These are phyloP conservation scores for Nepenthes alata DNA, from an alignment of 179 eudicot species.

Conservation along the genomic window DNA sequence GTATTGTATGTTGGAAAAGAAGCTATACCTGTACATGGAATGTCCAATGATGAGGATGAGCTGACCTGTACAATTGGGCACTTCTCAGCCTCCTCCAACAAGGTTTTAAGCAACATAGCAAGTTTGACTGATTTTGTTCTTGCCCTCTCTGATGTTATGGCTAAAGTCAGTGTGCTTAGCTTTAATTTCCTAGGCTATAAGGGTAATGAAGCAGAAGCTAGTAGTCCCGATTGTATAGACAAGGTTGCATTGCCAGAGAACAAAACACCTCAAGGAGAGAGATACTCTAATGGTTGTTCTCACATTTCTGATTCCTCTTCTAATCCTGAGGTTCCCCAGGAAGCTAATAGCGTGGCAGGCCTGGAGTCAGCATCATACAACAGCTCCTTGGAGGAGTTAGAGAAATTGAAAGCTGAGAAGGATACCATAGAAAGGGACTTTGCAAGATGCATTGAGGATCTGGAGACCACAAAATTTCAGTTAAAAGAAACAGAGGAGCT, in stretches of 20 bases:
- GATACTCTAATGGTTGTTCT: slow-evolving; percentile 40
- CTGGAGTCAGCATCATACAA: slow-evolving; percentile 46
- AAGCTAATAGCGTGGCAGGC: slow-evolving; percentile 52
- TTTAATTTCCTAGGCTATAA: slow-evolving; percentile 53
- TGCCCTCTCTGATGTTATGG: slow-evolving; percentile 52
- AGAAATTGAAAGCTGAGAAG: slow-evolving; percentile 61
- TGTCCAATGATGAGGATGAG: slow-evolving; percentile 31
- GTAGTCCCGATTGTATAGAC: slow-evolving; percentile 84
- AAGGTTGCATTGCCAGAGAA: slow-evolving; percentile 86
- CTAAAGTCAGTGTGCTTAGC: slow-evolving; percentile 44
- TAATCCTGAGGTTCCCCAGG: slow-evolving; percentile 74
- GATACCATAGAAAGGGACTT: slow-evolving; percentile 45
- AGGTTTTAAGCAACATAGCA: slow-evolving; percentile 26
- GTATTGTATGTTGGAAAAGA: slow-evolving; percentile 51
- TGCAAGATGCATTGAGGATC: slow-evolving; percentile 44
- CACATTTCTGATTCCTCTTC: slow-evolving; percentile 60
- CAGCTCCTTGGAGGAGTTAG: slow-evolving; percentile 66
- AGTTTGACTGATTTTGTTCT: slow-evolving; percentile 48
- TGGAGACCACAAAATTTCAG: slow-evolving; percentile 49
- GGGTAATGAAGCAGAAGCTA: slow-evolving; percentile 43
- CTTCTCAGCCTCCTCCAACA: slow-evolving; percentile 41
- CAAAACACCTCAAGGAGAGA: slow-evolving; percentile 39
- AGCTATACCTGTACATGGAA: slow-evolving; percentile 29
- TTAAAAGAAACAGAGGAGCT: slow-evolving; percentile 54
- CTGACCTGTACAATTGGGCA: slow-evolving; percentile 34